Conservation (phyloP, 495 filamentous ascomycete genomes). For the Extremus antarcticus region DNA sequence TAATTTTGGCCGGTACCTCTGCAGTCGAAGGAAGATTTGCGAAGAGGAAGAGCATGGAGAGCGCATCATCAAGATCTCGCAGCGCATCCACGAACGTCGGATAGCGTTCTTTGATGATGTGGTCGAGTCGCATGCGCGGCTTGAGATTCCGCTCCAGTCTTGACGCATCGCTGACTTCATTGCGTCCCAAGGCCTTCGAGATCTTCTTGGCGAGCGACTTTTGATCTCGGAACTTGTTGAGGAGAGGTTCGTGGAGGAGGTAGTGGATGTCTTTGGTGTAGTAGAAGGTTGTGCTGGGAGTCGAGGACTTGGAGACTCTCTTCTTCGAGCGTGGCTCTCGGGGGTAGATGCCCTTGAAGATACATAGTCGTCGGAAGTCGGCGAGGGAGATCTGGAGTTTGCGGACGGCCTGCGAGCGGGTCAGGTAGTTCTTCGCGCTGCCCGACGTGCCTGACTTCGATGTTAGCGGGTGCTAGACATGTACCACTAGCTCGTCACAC, state of each 20-base stretch:
- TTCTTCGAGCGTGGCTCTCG: constrained; percentile 93
- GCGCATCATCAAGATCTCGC: constrained; percentile 88
- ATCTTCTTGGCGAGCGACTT: constrained; percentile 97
- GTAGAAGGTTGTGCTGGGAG: constrained; percentile 90
- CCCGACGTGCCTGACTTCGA: constrained; percentile 65
- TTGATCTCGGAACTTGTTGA: constrained; percentile 92
- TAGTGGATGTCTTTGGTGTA: constrained; percentile 99
- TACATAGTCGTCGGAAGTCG: constrained; percentile 94
- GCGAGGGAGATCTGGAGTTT: constrained; percentile 95
- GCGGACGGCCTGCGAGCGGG: constrained; percentile 86
- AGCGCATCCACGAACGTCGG: constrained; percentile 93
- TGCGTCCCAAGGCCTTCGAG: constrained; percentile 74
- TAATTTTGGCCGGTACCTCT: constrained; percentile 81
- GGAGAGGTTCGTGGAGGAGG: constrained; percentile 89
- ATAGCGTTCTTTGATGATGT: constrained; percentile 95
- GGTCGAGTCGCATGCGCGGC: constrained; percentile 79
- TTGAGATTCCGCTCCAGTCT: constrained; percentile 75
- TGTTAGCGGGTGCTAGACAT: not conserved
- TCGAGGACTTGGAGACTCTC: constrained; percentile 86
- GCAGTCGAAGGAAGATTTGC: constrained; percentile 85
- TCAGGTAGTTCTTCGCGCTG: constrained; percentile 96
- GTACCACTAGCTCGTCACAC: not conserved
- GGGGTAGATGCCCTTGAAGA: constrained; percentile 98
- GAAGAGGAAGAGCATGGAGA: constrained; percentile 95
- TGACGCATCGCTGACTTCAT: constrained; percentile 76